These are phyloP conservation scores for Dipodascus geniculatus DNA, from an alignment of 805 yeast species.

Conservation along the genomic window DNA sequence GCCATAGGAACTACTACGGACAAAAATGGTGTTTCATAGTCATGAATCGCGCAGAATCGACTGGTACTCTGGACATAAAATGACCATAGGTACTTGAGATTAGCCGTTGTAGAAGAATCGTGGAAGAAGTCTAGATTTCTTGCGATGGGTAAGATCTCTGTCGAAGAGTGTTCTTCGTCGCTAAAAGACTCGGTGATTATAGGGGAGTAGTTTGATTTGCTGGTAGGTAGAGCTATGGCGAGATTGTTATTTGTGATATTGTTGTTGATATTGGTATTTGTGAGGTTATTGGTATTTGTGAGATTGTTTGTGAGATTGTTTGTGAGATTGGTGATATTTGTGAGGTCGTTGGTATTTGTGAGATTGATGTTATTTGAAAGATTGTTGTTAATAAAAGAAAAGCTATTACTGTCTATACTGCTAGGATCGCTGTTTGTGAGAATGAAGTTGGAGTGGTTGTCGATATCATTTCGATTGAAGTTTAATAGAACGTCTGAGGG, in stretches of 20 bases:
- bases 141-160: neutral
- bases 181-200: neutral
- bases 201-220: neutral
- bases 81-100: constrained; percentile 7
- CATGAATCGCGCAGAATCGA: constrained; percentile 11
- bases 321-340: no score
- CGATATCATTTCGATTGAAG: neutral
- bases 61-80: constrained; percentile 9
- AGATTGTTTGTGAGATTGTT: no score
- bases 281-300: no score
- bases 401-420: neutral
- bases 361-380: no score
- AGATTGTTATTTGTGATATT: no score
- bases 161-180: neutral
- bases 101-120: neutral
- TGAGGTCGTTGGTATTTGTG: no score
- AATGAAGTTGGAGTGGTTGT: neutral
- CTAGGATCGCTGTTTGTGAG: neutral
- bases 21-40: constrained; percentile 10
- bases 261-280: no score
- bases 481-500: neutral
- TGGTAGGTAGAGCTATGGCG: no score
- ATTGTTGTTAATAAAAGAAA: neutral
- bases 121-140: neutral
- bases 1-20: constrained; percentile 10